phyloP scores from a whole-genome alignment of 768 basidiomycete genomes.

The Amanita fuliginea region DNA sequence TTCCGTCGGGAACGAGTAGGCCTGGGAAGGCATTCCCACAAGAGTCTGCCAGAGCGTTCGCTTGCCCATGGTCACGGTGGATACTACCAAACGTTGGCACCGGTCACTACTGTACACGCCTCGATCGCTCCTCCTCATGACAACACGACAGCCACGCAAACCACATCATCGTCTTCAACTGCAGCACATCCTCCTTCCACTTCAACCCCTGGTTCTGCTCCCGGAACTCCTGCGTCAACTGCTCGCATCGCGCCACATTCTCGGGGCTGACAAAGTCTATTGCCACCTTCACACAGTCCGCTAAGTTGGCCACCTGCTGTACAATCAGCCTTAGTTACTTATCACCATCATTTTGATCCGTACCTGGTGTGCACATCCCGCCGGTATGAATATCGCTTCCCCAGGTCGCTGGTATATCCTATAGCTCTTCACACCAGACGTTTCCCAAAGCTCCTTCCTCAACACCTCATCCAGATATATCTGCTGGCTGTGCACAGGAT shows the following conservation, averaged over 20 bases:
- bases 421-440: conserved; percentile 65
- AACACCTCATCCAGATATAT: conserved; percentile 70
- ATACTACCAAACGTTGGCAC: too few relatives aligned
- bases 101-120: background rate
- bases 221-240: conserved; percentile 80
- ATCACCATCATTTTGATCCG: background rate
- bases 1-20: conserved; percentile 35
- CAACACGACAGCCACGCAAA: conserved; percentile 77
- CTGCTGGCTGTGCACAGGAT: conserved; percentile 88
- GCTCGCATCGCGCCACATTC: conserved; percentile 79
- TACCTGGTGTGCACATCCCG: conserved; percentile 88
- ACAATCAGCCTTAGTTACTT: background rate
- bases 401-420: conserved; percentile 85
- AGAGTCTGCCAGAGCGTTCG: conserved; percentile 36
- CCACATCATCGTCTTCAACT: conserved; percentile 90
- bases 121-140: conserved; percentile 15
- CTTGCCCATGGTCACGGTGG: conserved; percentile 20
- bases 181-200: conserved; percentile 93
- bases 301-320: conserved; percentile 73
- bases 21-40: conserved; percentile 53
- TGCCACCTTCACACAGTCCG: conserved; percentile 95
- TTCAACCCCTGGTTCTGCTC: conserved; percentile 78
- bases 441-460: conserved; percentile 54
- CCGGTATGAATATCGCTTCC: conserved; percentile 92
- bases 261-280: conserved; percentile 93